Conservation (phyloP, 371 early-diverging fungal genomes). For the Mucor indicus region DNA sequence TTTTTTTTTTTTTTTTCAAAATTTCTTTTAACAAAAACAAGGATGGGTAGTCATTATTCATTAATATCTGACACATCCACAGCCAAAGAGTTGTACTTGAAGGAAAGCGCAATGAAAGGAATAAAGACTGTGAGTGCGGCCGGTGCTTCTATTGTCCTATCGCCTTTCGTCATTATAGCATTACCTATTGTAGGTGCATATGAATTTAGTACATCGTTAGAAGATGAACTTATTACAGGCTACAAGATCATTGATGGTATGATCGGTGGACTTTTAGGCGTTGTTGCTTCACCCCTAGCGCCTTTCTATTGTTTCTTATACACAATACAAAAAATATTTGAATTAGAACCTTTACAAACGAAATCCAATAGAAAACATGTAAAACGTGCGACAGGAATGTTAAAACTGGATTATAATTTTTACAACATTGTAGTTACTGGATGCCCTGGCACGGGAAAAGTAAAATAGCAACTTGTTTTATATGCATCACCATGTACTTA, state of each 20-base stretch:
- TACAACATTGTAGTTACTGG: constrained; percentile 30
- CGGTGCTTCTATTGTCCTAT: constrained; percentile 13
- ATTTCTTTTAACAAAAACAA: neutral
- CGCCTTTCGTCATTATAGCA: constrained; percentile 26
- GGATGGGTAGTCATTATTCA: constrained; percentile 3
- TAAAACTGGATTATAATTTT: constrained; percentile 11
- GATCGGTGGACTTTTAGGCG: constrained; percentile 26
- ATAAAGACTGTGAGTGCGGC: constrained; percentile 12
- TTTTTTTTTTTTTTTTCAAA: constrained; percentile 2
- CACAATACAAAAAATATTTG: constrained; percentile 18
- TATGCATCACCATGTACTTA: neutral
- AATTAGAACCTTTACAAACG: too few relatives aligned
- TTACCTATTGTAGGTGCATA: constrained; percentile 34
- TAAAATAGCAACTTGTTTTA: neutral
- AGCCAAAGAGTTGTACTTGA: constrained; percentile 19
- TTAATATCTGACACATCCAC: neutral
- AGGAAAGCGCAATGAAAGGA: constrained; percentile 21
- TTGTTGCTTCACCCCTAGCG: constrained; percentile 23
- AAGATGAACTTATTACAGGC: constrained; percentile 21
- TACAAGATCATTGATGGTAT: constrained; percentile 13
- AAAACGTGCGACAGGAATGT: constrained; percentile 8
- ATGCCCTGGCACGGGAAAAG: constrained; percentile 33
- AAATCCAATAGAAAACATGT: constrained; percentile 17
- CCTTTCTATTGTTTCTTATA: constrained; percentile 26
- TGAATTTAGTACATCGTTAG: constrained; percentile 19